Evolutionary conservation across 2,329 filamentous ascomycete genomes (phyloP), one percentile per base, ranked within the genome.

Genomic region (Penicillium italicum): DNA sequence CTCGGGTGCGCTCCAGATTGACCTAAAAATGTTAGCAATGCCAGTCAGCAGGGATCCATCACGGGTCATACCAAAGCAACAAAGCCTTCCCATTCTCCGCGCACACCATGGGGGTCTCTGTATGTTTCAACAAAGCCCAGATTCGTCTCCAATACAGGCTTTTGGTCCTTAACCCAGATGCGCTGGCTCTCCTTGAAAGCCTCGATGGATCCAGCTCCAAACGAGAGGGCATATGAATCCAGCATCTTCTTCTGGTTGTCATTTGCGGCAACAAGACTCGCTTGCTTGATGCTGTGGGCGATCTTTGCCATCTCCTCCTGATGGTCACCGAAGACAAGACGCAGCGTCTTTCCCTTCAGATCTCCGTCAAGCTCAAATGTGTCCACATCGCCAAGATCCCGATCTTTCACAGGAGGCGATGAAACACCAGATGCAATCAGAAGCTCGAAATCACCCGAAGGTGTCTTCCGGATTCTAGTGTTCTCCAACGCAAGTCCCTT

Each of bases 101-200:
- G 82, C 31, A 91, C 84, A 56, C 90, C 90, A 57, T 88, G 86
- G 30, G 90, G 90, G 68, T 95, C 90, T 64, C 90, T 81, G 71
- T 94, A 94, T 0, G 89, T 91, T 76, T 94, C 90, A 49, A 94
- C 88, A 69, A 94, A 94, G 1, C 90, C 90, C 63, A 93, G 82
- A 70, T 93, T 91, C 42, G 82, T 87, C 74, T 94, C 90, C 33
- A 95, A 84, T 74, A 83, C 85, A 4, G 90, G 90, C 20, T 87
- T 86, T 72, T 91, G 90, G 70, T 95, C 89, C 67, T 86, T 85
- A 62, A 94, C 90, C 90, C 90, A 94, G 66, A 82, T 83, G 61
- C 88, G 82, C 72, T 94, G 90, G 61, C 86, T 87, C 69, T 93
- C 84, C 73, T 92, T 92, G 79, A 89, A 92, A 12, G 85, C 85